A percentile compares a stretch with the other conserved stretches of the same genome.
These are phyloP conservation scores for Carallia brachiata DNA, from an alignment of 345 rosid genomes.

Conservation along the genomic window DNA sequence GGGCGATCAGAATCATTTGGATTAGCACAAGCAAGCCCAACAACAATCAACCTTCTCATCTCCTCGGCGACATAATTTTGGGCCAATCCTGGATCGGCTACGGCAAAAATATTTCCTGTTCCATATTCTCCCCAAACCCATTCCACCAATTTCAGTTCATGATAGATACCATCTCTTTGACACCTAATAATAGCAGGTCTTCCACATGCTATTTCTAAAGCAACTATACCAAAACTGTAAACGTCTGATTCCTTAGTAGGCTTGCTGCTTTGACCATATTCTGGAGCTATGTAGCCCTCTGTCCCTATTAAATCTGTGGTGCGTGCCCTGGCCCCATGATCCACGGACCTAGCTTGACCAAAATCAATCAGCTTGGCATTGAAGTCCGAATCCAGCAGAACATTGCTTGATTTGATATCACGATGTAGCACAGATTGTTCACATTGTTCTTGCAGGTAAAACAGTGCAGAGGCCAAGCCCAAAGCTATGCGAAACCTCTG, in stretches of 20 bases:
- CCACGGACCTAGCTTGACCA: slow-evolving; percentile 14
- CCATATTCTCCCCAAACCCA: slow-evolving; percentile 7
- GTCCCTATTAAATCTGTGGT: slow-evolving; percentile 1
- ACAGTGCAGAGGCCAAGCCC: slow-evolving; percentile 21
- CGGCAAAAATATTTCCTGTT: not conserved
- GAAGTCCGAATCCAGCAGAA: slow-evolving; percentile 22
- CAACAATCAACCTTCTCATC: not conserved
- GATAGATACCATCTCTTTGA: slow-evolving; percentile 19
- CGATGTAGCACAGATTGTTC: slow-evolving; percentile 22
- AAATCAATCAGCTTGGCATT: slow-evolving; percentile 23
- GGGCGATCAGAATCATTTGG: not conserved
- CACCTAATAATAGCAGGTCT: not conserved
- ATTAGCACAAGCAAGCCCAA: slow-evolving; percentile 3
- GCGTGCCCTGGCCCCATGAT: not conserved
- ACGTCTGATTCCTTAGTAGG: not conserved
- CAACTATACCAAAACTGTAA: no score
- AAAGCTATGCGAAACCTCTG: slow-evolving; percentile 12
- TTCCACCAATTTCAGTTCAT: not conserved
- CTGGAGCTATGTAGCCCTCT: not conserved
- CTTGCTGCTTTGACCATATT: not conserved
- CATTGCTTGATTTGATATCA: slow-evolving; percentile 26
- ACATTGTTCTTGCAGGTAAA: slow-evolving; percentile 22
- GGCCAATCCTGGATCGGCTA: not conserved
- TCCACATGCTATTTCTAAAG: not conserved
- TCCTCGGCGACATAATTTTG: not conserved